Conservation (phyloP, 306 rosid species). For the Lathyrus aphaca region DNA sequence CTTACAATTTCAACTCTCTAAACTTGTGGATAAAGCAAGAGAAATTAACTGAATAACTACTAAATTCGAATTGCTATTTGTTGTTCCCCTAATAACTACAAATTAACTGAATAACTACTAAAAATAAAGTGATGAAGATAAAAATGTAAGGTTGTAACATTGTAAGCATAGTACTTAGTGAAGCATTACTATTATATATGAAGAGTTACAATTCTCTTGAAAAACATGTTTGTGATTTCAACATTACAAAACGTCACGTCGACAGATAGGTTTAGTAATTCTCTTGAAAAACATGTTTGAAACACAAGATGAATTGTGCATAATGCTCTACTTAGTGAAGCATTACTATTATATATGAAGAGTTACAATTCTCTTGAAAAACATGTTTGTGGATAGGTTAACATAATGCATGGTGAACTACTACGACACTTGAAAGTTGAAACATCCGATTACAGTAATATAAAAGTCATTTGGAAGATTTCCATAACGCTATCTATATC, state of each 20-base stretch:
- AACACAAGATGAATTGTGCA: slow-evolving; percentile 31
- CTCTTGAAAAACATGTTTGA: too few species aligned
- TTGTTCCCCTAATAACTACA: too few species aligned
- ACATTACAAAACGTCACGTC: too few species aligned
- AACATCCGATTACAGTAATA: slow-evolving; percentile 23
- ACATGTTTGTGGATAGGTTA: slow-evolving; percentile 8
- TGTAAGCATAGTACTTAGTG: neutral
- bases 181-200: slow-evolving; percentile 21
- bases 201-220: slow-evolving; percentile 7
- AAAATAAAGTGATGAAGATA: too few species aligned
- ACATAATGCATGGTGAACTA: neutral
- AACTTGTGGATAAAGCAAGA: slow-evolving; percentile 17
- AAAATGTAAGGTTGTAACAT: too few species aligned
- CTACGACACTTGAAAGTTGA: slow-evolving; percentile 23
- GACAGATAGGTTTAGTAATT: neutral
- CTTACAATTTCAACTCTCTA: neutral
- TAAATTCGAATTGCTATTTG: too few species aligned
- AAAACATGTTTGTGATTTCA: slow-evolving; percentile 22
- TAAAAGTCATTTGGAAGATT: slow-evolving; percentile 23
- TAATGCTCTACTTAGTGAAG: neutral
- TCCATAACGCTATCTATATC: slow-evolving; percentile 26
- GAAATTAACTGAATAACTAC: neutral
- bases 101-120: too few species aligned
- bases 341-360: slow-evolving; percentile 11
- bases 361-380: slow-evolving; percentile 6